phyloP scores from a whole-genome alignment of 2,329 filamentous ascomycete species.

The Cytospora piceicola region DNA sequence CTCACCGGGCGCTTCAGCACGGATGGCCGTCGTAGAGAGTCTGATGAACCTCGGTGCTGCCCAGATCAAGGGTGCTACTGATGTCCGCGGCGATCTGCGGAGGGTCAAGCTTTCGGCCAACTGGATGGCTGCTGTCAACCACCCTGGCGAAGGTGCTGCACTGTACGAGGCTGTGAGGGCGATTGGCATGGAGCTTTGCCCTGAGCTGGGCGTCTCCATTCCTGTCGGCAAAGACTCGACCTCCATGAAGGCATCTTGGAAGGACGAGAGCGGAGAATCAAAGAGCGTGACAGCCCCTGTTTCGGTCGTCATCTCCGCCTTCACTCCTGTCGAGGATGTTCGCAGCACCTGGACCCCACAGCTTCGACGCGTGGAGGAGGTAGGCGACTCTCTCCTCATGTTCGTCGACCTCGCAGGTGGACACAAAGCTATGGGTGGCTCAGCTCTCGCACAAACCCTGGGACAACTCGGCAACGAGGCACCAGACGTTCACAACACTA shows the following conservation, averaged over 20 bases:
- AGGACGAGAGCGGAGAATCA: constrained; percentile 66
- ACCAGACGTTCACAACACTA: constrained; percentile 82
- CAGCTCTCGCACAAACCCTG: constrained; percentile 87
- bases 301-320: constrained; percentile 88
- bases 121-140: constrained; percentile 98
- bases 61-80: constrained; percentile 49
- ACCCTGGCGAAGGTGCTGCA: constrained; percentile 88
- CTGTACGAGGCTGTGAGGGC: constrained; percentile 93
- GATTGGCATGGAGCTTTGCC: constrained; percentile 90
- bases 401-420: constrained; percentile 89
- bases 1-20: constrained; percentile 83
- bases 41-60: constrained; percentile 90
- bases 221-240: constrained; percentile 98
- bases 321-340: constrained; percentile 81
- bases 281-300: constrained; percentile 93
- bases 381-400: constrained; percentile 85
- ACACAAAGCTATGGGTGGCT: constrained; percentile 83
- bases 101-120: constrained; percentile 91
- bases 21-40: constrained; percentile 95
- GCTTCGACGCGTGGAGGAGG: constrained; percentile 79
- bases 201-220: constrained; percentile 86
- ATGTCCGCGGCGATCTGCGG: constrained; percentile 66
- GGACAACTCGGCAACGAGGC: constrained; percentile 82
- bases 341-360: constrained; percentile 93
- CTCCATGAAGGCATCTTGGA: constrained; percentile 98